Evolutionary conservation across 495 filamentous ascomycete genomes (phyloP).

Genomic region (Penicillium bialowiezense): DNA sequence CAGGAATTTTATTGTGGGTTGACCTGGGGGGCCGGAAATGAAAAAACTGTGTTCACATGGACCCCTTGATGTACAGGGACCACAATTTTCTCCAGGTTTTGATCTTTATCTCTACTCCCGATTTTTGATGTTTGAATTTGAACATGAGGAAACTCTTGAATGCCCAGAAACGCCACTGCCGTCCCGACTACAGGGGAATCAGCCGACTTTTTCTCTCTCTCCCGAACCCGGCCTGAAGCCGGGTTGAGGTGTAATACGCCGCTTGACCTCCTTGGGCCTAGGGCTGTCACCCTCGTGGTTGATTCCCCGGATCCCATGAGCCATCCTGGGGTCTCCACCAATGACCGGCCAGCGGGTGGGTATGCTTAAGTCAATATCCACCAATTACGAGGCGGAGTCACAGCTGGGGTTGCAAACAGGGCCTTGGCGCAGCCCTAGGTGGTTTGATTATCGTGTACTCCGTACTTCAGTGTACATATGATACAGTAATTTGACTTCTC

Average conservation of each 20-base stretch:
- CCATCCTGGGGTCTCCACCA: constrained; percentile 10
- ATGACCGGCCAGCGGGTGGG: constrained; percentile 1
- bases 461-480: not conserved
- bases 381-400: constrained; percentile 6
- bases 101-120: not conserved
- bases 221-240: constrained; percentile 18
- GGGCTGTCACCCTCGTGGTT: constrained; percentile 14
- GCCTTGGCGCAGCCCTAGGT: constrained; percentile 14
- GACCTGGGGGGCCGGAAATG: constrained; percentile 1
- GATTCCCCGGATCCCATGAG: constrained; percentile 26
- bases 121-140: not conserved
- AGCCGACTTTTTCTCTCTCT: constrained; percentile 2
- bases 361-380: not conserved
- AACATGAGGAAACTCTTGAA: not conserved
- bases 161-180: constrained; percentile 10
- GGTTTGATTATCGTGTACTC: constrained; percentile 1
- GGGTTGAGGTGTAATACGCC: constrained; percentile 5
- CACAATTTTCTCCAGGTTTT: constrained; percentile 1
- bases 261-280: constrained; percentile 13
- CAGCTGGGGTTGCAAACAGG: constrained; percentile 18
- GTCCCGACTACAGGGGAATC: constrained; percentile 8
- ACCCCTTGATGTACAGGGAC: constrained; percentile 1
- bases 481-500: constrained; percentile 4
- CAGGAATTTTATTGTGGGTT: constrained; percentile 1
- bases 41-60: not conserved